A percentile compares a stretch with the other conserved stretches of the same genome.
Conservation (phyloP, 352 stramenopile species). For the Hyaloperonospora arabidopsidis region DNA sequence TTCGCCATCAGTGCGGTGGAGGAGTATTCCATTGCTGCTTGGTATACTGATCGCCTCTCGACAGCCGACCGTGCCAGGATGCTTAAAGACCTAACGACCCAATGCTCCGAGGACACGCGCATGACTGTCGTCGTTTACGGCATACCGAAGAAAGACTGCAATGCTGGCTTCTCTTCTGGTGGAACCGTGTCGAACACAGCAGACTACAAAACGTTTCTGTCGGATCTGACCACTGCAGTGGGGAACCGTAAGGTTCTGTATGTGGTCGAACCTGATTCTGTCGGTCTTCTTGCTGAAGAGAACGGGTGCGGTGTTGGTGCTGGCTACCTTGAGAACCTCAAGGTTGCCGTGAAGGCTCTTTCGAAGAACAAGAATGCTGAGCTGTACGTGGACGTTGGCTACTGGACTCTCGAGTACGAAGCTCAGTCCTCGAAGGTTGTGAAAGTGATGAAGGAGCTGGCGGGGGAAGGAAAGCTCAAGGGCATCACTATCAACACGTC, state of each 20-base stretch:
- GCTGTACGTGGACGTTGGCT: constrained; percentile 54
- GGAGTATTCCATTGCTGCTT: constrained; percentile 39
- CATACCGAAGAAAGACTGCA: constrained; percentile 55
- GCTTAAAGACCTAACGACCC: constrained; percentile 22
- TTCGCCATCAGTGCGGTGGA: constrained; percentile 30
- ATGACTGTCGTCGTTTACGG: constrained; percentile 54
- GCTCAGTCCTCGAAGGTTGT: too few relatives aligned
- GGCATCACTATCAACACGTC: constrained; percentile 63
- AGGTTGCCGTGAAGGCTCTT: constrained; percentile 32
- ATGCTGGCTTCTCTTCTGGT: constrained; percentile 30
- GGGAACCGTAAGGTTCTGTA: constrained; percentile 47
- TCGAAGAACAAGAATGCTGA: constrained; percentile 47
- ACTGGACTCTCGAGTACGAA: constrained; percentile 35
- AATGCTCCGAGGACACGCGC: constrained; percentile 28
- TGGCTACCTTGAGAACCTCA: constrained; percentile 47
- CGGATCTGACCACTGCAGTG: constrained; percentile 28
- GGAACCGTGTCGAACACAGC: constrained; percentile 26
- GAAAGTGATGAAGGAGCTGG: too few relatives aligned
- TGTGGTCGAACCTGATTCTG: constrained; percentile 43
- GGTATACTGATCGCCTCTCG: constrained; percentile 40
- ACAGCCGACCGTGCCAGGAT: constrained; percentile 17
- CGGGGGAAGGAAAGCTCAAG: constrained; percentile 17
- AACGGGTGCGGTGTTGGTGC: constrained; percentile 32
- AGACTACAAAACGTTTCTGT: constrained; percentile 39
- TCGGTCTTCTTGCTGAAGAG: constrained; percentile 32